phyloP scores from a whole-genome alignment of 2,329 filamentous ascomycete species.

The Alternaria burnsii region DNA sequence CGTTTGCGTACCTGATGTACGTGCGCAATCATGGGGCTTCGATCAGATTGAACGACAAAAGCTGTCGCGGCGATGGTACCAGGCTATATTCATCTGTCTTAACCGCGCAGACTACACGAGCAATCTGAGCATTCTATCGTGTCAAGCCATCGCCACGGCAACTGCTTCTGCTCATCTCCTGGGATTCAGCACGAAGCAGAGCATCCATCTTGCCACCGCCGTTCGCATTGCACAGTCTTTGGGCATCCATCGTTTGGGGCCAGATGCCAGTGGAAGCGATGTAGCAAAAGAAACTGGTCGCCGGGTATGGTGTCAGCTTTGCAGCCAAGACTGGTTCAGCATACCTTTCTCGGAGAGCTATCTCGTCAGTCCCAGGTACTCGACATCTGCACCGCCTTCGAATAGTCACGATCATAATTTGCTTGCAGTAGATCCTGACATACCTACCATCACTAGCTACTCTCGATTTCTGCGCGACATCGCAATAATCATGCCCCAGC shows the following conservation, averaged over 20 bases:
- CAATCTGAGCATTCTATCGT: no score
- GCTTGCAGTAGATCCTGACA: constrained; percentile 23
- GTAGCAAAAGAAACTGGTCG: constrained; percentile 42
- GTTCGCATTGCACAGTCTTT: no score
- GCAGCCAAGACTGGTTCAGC: constrained; percentile 53
- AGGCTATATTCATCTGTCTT: constrained; percentile 53
- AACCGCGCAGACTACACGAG: constrained; percentile 55
- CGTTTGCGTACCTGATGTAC: constrained; percentile 17
- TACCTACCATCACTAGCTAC: constrained; percentile 45
- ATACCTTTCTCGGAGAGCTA: constrained; percentile 53
- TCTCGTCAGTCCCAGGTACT: constrained; percentile 42
- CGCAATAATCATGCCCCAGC: constrained; percentile 45
- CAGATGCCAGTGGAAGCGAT: constrained; percentile 10
- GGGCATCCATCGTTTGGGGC: constrained; percentile 53
- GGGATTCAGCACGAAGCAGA: constrained; percentile 56
- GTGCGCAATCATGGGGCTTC: constrained; percentile 54
- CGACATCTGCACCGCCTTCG: constrained; percentile 36
- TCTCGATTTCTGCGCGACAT: constrained; percentile 46
- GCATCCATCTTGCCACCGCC: constrained; percentile 54
- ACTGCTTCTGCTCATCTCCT: constrained; percentile 20
- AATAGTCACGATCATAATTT: constrained; percentile 32
- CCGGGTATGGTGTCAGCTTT: constrained; percentile 49
- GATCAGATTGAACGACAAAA: constrained; percentile 46
- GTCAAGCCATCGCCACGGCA: no score
- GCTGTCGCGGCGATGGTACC: constrained; percentile 55